Evolutionary conservation across 2,329 filamentous ascomycete genomes (phyloP), one percentile per base, ranked within the genome.

Genomic region (Alternaria triticina): DNA sequence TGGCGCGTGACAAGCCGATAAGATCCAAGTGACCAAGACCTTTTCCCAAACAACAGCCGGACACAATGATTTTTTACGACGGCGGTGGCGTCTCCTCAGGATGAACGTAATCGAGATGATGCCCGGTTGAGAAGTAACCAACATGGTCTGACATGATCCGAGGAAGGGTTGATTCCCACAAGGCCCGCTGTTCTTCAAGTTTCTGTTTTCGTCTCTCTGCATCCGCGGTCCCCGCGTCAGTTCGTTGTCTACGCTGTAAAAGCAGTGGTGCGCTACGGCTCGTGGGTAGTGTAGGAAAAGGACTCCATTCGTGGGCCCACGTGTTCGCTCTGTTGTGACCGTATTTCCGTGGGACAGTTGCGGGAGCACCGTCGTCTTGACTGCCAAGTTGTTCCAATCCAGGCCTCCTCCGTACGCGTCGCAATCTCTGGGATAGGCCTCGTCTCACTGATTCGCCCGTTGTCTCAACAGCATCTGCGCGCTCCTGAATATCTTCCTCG

Each of bases 131-230:
- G 57, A 67, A 58, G 33, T 51, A 67, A 15, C 59, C 62, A 17
- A 61, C 60, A 15, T 61, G 64, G 36, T 60, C 50, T 17, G 58
- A 33, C 12, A 59, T 30, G 45, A 52, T 33, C 15, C 57, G 30
- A n/a, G 74, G 70, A 45, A 76, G 47, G 0, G 65, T 72, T 9
- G 68, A 61, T 52, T 73, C 66, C 69, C 69, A 75, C 15, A 69
- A 36, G 15, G 54, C 63, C 49, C 68, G 62, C 43, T 73, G 71
- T 47, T 65, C 49, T 17, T 64, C 61, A 9, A 70, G 47, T 13
- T 62, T 54, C 15, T 44, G 43, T 23, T 58, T 51, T 25, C 55
- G 57, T 44, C 33, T 52, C 33, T 62, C 60, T n/a, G 51, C 36
- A 46, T 47, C 36, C 27, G 17, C n/a, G 17, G 23, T 25, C 17